Evolutionary conservation across 2,329 filamentous ascomycete genomes (phyloP).

Genomic region (Botrytis elliptica): DNA sequence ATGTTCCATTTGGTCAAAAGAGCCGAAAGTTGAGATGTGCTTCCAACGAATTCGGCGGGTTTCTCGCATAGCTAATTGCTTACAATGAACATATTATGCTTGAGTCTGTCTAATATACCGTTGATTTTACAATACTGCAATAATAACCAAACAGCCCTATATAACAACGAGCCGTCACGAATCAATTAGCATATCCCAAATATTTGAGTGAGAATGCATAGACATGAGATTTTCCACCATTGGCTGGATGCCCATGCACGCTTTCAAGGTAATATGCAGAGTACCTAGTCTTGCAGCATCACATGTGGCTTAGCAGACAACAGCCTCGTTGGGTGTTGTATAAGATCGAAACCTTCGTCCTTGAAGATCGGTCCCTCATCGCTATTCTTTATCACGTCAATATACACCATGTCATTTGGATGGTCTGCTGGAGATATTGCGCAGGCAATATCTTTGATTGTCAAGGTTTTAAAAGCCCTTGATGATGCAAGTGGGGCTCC

Average conservation of each 20-base stretch:
- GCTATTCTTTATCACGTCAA: not conserved
- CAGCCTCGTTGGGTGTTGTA: not conserved
- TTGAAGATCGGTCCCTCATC: not conserved
- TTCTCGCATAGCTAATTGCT: not conserved
- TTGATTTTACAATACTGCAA: not conserved
- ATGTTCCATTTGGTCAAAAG: not conserved
- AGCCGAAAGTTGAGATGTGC: not conserved
- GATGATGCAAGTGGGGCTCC: slow-evolving; percentile 13
- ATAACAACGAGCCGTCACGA: not conserved
- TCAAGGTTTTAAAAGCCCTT: slow-evolving; percentile 19
- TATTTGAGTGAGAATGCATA: not conserved
- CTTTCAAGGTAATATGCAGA: not conserved
- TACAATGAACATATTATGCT: not conserved
- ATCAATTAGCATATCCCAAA: not conserved
- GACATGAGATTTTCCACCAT: not conserved
- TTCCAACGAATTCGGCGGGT: not conserved
- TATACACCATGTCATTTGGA: slow-evolving; percentile 22
- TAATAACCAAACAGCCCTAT: too few species aligned
- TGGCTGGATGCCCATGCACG: not conserved
- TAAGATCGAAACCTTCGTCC: not conserved
- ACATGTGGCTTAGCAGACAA: not conserved
- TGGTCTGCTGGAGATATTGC: slow-evolving; percentile 25
- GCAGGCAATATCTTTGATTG: slow-evolving; percentile 15
- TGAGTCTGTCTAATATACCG: not conserved
- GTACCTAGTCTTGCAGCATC: not conserved